Conservation (phyloP, 2,329 filamentous ascomycete species). For the Aspergillus sp. region DNA sequence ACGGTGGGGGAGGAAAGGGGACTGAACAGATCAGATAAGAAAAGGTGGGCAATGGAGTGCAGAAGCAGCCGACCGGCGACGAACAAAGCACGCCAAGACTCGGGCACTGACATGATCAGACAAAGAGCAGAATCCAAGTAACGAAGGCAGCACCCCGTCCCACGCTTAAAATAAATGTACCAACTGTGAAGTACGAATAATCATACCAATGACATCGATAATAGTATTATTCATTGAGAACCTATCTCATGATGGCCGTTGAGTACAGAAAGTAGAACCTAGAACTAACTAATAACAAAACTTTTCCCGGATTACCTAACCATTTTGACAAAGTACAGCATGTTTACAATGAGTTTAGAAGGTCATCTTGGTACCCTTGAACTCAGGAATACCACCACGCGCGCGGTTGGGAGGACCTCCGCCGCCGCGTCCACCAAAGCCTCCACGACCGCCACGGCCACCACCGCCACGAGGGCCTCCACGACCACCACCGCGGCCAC, state of each 20-base stretch:
- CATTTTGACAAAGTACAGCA: background rate
- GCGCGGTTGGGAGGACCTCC: conserved; percentile 50
- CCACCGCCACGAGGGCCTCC: conserved; percentile 50
- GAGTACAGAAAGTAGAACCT: background rate
- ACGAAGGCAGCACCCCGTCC: background rate
- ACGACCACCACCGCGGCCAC: conserved; percentile 53
- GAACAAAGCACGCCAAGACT: conserved; percentile 1
- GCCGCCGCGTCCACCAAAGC: conserved; percentile 52
- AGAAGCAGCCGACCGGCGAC: background rate
- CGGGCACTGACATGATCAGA: background rate
- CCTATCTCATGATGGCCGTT: conserved; percentile 6
- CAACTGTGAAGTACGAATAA: background rate
- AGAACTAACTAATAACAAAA: background rate
- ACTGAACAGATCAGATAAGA: conserved; percentile 4
- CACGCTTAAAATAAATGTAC: too few relatives aligned
- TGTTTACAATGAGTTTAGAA: conserved; percentile 48
- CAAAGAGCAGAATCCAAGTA: background rate
- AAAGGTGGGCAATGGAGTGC: conserved; percentile 3
- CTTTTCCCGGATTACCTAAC: conserved; percentile 3
- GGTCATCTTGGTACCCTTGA: conserved; percentile 77
- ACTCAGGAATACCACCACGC: conserved; percentile 61
- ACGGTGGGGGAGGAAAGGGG: background rate
- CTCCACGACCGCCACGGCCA: conserved; percentile 50
- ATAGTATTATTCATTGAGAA: conserved; percentile 4
- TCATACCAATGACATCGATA: background rate